Conservation (phyloP, 345 rosid species). For the Syzygium aqueum region DNA sequence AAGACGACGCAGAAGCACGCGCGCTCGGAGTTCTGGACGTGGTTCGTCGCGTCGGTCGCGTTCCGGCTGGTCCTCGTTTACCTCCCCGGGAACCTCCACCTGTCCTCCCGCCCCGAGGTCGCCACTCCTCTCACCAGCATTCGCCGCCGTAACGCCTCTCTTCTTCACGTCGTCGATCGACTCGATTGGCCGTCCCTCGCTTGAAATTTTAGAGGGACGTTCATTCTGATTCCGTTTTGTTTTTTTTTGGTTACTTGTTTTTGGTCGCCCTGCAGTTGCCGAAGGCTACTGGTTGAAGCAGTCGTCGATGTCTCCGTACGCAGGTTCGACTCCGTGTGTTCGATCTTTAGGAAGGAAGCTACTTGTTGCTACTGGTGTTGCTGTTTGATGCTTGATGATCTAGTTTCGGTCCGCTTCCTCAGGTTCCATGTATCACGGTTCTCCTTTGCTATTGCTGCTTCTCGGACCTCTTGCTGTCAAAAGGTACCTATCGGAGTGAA, state of each 20-base stretch:
- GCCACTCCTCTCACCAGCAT: slow-evolving; percentile 93
- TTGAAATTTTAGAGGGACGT: neutral
- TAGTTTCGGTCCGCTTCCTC: neutral
- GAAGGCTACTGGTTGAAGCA: slow-evolving; percentile 99
- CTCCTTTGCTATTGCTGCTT: slow-evolving; percentile 71
- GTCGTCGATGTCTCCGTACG: slow-evolving; percentile 78
- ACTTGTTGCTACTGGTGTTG: neutral
- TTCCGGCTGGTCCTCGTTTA: slow-evolving; percentile 46
- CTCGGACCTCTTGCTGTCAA: slow-evolving; percentile 74
- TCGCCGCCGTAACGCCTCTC: slow-evolving; percentile 65
- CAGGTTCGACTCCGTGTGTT: slow-evolving; percentile 31
- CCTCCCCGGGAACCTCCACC: slow-evolving; percentile 48
- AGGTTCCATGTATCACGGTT: slow-evolving; percentile 99
- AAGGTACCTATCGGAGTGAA: slow-evolving; percentile 27
- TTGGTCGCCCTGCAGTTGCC: slow-evolving; percentile 41
- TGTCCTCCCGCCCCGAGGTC: slow-evolving; percentile 88
- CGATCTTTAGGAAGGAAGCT: neutral
- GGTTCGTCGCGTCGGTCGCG: slow-evolving; percentile 33
- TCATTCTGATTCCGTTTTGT: neutral
- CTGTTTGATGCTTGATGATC: neutral
- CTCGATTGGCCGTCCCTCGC: neutral
- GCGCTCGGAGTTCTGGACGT: slow-evolving; percentile 38
- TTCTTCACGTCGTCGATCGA: slow-evolving; percentile 1
- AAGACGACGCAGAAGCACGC: neutral
- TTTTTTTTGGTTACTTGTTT: neutral